Evolutionary conservation across 768 basidiomycete genomes (phyloP).

Genomic region (Suillus plorans): DNA sequence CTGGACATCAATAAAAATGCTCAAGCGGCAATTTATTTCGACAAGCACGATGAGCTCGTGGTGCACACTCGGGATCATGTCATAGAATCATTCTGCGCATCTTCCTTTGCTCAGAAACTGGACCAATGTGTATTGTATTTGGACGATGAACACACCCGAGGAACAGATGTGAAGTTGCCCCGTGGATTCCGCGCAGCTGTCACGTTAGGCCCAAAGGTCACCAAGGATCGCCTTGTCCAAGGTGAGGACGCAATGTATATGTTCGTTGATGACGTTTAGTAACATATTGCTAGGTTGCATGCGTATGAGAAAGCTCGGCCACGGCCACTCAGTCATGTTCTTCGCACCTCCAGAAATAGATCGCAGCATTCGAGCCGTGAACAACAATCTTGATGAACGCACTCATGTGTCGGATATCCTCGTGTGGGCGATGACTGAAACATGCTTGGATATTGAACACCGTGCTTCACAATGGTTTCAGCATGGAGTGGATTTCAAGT

Average conservation of each 20-base stretch:
- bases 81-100: conserved; percentile 35
- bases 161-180: conserved; percentile 54
- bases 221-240: conserved; percentile 52
- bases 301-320: conserved; percentile 52
- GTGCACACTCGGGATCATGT: conserved; percentile 36
- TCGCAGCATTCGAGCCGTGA: conserved; percentile 32
- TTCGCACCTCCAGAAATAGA: conserved; percentile 46
- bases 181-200: conserved; percentile 40
- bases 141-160: conserved; percentile 48
- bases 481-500: conserved; percentile 38
- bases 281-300: conserved; percentile 43
- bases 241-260: conserved; percentile 28
- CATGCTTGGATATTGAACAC: conserved; percentile 38
- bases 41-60: conserved; percentile 35
- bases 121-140: conserved; percentile 48
- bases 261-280: not conserved
- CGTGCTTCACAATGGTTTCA: conserved; percentile 42
- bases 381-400: conserved; percentile 10
- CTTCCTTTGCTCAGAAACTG: conserved; percentile 37
- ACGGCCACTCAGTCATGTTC: conserved; percentile 47
- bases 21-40: conserved; percentile 43
- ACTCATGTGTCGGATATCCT: conserved; percentile 35
- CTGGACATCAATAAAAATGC: conserved; percentile 20
- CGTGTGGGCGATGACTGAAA: conserved; percentile 45
- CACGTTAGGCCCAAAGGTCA: conserved; percentile 49